Percentiles rank a stretch among this genome's conserved stretches.
phyloP scores from a whole-genome alignment of 2,329 filamentous ascomycete genomes.

The Cladosporium austrohemisphaericum region DNA sequence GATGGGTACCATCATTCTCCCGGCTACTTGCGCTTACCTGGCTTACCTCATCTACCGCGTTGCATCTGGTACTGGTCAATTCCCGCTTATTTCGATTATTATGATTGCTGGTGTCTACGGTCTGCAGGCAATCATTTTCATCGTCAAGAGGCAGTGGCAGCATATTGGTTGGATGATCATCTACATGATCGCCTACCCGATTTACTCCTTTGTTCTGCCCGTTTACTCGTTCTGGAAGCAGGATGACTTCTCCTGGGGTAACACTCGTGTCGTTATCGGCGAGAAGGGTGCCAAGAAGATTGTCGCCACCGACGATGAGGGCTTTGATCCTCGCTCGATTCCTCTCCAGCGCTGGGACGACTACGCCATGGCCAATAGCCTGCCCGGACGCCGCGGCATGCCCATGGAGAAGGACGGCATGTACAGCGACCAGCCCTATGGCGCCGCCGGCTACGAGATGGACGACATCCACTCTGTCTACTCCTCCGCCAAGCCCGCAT shows the following conservation, averaged over 20 bases:
- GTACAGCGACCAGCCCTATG: slow-evolving; percentile 19
- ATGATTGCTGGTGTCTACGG: slow-evolving; percentile 92
- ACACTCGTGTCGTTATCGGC: slow-evolving; percentile 93
- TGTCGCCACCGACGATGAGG: slow-evolving; percentile 77
- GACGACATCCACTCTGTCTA: slow-evolving; percentile 97
- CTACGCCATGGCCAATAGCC: slow-evolving; percentile 79
- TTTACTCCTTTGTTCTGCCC: slow-evolving; percentile 86
- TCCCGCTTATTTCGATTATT: slow-evolving; percentile 81
- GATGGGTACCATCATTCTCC: slow-evolving; percentile 85
- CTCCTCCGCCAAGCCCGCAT: slow-evolving; percentile 80
- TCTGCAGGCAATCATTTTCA: slow-evolving; percentile 93
- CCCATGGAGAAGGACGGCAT: slow-evolving; percentile 56
- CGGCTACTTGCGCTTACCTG: slow-evolving; percentile 81
- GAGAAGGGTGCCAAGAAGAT: slow-evolving; percentile 89
- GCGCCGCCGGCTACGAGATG: slow-evolving; percentile 76
- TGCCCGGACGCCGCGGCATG: slow-evolving; percentile 83
- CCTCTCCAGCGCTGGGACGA: slow-evolving; percentile 97
- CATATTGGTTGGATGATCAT: slow-evolving; percentile 99
- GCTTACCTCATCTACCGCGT: slow-evolving; percentile 82
- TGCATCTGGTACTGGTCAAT: slow-evolving; percentile 64
- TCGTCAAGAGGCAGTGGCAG: slow-evolving; percentile 96
- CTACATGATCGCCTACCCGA: slow-evolving; percentile 90
- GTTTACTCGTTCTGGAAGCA: slow-evolving; percentile 99
- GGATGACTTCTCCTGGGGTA: slow-evolving; percentile 98
- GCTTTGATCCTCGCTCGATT: slow-evolving; percentile 87